phyloP scores from a whole-genome alignment of 345 rosid species.

The Dipteronia dyeriana region DNA sequence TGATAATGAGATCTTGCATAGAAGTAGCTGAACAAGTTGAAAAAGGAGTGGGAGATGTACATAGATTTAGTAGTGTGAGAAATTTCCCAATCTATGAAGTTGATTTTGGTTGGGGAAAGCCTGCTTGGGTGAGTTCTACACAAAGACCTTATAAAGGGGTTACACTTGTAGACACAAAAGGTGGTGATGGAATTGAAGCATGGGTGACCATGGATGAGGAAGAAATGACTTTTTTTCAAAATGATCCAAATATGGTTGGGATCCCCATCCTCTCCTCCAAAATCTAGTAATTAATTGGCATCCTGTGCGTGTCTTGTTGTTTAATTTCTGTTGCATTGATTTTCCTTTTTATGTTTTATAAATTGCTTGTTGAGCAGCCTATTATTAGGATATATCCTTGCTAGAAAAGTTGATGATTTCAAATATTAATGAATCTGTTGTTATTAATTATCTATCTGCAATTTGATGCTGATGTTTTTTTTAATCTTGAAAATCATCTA shows the following conservation, averaged over 20 bases:
- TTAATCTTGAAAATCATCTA: too few relatives aligned
- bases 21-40: not conserved
- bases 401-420: too few relatives aligned
- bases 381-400: too few relatives aligned
- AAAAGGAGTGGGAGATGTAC: not conserved
- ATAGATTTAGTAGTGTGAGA: not conserved
- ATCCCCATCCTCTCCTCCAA: too few relatives aligned
- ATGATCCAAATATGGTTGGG: not conserved
- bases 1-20: not conserved
- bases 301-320: too few relatives aligned
- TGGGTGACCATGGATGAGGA: not conserved
- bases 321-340: too few relatives aligned
- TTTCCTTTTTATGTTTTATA: too few relatives aligned
- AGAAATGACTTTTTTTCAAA: not conserved
- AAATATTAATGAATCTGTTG: too few relatives aligned
- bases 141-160: not conserved
- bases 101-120: not conserved
- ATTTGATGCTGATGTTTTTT: too few relatives aligned
- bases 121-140: not conserved
- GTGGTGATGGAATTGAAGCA: not conserved
- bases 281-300: too few relatives aligned
- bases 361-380: too few relatives aligned
- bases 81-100: not conserved
- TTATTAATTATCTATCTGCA: too few relatives aligned
- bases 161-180: not conserved